Evolutionary conservation across 805 yeast genomes (phyloP).

Genomic region (Lipomyces oligophaga): DNA sequence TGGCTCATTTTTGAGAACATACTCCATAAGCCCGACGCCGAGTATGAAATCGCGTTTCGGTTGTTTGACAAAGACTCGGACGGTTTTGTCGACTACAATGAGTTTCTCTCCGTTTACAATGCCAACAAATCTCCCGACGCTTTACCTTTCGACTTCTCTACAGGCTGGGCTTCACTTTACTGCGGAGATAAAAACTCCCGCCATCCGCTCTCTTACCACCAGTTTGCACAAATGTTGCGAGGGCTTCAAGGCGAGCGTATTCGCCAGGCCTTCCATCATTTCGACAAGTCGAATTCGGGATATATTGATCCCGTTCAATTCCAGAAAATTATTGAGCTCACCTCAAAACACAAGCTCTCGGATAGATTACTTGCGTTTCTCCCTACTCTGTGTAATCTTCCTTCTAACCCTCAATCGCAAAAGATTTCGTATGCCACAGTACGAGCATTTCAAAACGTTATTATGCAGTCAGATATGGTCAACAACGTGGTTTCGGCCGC

Average conservation of each 20-base stretch:
- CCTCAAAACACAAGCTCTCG: constrained; percentile 43
- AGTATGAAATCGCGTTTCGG: constrained; percentile 48
- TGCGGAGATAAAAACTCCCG: constrained; percentile 40
- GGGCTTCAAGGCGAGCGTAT: constrained; percentile 48
- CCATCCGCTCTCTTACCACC: constrained; percentile 41
- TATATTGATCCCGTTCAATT: constrained; percentile 43
- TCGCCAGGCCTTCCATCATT: constrained; percentile 40
- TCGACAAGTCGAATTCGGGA: constrained; percentile 39
- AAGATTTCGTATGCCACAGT: constrained; percentile 43
- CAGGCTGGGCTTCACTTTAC: constrained; percentile 43
- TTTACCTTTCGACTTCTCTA: constrained; percentile 45
- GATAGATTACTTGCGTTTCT: constrained; percentile 39
- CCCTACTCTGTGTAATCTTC: constrained; percentile 39
- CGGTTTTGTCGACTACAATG: constrained; percentile 41
- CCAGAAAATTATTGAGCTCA: constrained; percentile 38
- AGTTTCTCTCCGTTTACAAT: constrained; percentile 41
- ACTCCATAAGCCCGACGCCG: constrained; percentile 53
- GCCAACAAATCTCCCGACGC: constrained; percentile 37
- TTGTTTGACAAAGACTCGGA: constrained; percentile 42
- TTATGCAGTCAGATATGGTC: constrained; percentile 43
- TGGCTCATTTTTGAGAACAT: constrained; percentile 67
- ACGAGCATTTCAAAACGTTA: constrained; percentile 44
- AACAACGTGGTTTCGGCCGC: constrained; percentile 40
- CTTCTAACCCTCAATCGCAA: constrained; percentile 31
- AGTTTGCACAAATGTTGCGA: constrained; percentile 45